Evolutionary conservation across 768 basidiomycete genomes (phyloP).

Genomic region (Lactifluus rugatus): DNA sequence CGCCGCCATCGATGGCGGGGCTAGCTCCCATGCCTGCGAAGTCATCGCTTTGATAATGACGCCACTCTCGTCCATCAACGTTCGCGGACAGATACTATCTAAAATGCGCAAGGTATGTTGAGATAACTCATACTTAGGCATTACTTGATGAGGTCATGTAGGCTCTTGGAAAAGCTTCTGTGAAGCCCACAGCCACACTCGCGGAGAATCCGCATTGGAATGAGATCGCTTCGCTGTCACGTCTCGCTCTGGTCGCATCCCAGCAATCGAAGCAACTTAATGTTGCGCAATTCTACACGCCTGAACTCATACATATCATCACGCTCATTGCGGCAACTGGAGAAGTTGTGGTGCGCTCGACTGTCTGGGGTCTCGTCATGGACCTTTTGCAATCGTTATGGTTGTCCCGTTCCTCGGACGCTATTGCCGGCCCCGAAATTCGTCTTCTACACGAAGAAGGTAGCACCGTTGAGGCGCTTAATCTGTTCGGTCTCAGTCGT

Average conservation of each 20-base stretch:
- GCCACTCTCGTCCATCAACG: conserved; percentile 62
- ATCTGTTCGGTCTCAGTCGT: conserved; percentile 63
- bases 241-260: conserved; percentile 63
- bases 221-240: conserved; percentile 71
- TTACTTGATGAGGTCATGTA: conserved; percentile 23
- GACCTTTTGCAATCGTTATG: conserved; percentile 76
- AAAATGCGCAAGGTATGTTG: conserved; percentile 63
- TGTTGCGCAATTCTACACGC: conserved; percentile 68
- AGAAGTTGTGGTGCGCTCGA: conserved; percentile 61
- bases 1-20: conserved; percentile 73
- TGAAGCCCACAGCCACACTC: conserved; percentile 51
- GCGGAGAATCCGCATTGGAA: conserved; percentile 68
- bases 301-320: conserved; percentile 74
- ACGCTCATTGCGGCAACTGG: conserved; percentile 72
- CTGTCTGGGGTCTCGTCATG: conserved; percentile 72
- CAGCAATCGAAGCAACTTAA: conserved; percentile 54
- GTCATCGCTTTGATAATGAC: conserved; percentile 64
- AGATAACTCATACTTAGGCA: neutral
- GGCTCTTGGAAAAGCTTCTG: conserved; percentile 66
- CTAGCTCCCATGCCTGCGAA: conserved; percentile 68
- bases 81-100: conserved; percentile 68
- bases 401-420: conserved; percentile 48
- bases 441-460: conserved; percentile 53
- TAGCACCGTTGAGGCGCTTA: conserved; percentile 45
- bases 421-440: conserved; percentile 44